Percentiles rank a stretch among this genome's conserved stretches.
Evolutionary conservation across 192 early-diverging fungal genomes (phyloP).

Genomic region (Coemansia sp.): DNA sequence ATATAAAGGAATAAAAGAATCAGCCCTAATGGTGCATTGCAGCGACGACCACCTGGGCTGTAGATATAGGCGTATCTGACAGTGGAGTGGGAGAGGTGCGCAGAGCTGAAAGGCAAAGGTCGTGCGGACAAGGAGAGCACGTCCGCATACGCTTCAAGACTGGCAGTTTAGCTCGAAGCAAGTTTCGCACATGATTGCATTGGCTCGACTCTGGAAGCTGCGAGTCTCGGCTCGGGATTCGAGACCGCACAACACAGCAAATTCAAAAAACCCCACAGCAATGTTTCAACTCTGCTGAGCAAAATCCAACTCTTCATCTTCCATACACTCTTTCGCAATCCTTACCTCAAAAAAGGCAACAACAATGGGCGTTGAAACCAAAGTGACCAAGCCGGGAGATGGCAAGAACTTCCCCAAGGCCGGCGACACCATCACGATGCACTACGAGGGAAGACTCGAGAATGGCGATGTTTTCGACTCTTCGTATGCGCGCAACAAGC

Average conservation of each 20-base stretch:
- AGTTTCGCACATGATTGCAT: neutral
- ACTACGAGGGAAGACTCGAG: constrained; percentile 61
- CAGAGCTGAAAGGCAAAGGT: neutral
- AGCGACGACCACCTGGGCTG: neutral
- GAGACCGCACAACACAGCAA: neutral
- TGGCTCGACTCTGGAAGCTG: neutral
- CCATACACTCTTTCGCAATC: neutral
- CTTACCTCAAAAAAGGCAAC: neutral
- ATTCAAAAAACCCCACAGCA: no score
- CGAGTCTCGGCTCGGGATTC: neutral
- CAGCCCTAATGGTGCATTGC: constrained; percentile 1
- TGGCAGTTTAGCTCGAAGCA: no score
- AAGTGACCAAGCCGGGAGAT: constrained; percentile 26
- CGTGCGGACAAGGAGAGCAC: neutral
- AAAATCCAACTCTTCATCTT: no score
- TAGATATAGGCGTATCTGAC: neutral
- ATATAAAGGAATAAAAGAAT: neutral
- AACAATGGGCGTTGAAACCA: constrained; percentile 37
- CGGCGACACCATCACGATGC: constrained; percentile 70
- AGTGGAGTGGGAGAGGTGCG: neutral
- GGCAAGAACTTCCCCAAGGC: constrained; percentile 52
- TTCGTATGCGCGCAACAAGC: constrained; percentile 75
- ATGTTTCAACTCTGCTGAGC: no score
- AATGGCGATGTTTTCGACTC: constrained; percentile 87
- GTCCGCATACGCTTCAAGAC: neutral